A percentile compares a stretch with the other conserved stretches of the same genome.
phyloP scores from a whole-genome alignment of 352 stramenopile genomes.

The Pythium graminicola region DNA sequence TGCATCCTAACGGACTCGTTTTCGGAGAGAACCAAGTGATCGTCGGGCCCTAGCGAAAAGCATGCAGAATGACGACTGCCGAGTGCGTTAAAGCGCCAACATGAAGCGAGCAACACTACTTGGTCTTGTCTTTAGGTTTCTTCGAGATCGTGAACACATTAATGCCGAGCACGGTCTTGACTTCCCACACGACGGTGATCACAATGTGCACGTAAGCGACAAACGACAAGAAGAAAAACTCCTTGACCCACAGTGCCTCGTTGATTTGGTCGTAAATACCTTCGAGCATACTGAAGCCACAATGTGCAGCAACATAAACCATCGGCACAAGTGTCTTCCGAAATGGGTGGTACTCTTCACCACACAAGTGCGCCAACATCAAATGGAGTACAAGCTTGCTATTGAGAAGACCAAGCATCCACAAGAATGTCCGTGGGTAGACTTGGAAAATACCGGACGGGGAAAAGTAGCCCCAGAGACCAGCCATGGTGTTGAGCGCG shows the following conservation, averaged over 20 bases:
- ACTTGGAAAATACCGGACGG: conserved; percentile 63
- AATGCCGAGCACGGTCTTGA: conserved; percentile 79
- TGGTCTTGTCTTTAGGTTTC: conserved; percentile 24
- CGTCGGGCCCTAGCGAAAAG: conserved; percentile 11
- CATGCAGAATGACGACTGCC: not conserved
- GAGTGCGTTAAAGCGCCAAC: conserved; percentile 4
- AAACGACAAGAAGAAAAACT: conserved; percentile 86
- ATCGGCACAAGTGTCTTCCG: conserved; percentile 87
- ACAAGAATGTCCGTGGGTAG: conserved; percentile 79
- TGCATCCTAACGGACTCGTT: conserved; percentile 25
- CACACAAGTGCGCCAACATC: conserved; percentile 82
- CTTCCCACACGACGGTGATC: conserved; percentile 81
- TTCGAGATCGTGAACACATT: conserved; percentile 72
- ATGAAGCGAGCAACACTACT: not conserved
- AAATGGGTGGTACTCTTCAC: conserved; percentile 85
- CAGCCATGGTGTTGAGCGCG: conserved; percentile 61
- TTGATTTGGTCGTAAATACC: conserved; percentile 79
- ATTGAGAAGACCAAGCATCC: conserved; percentile 83
- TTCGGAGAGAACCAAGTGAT: conserved; percentile 6
- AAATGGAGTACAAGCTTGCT: conserved; percentile 87
- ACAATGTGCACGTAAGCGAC: conserved; percentile 83
- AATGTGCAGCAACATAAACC: conserved; percentile 83
- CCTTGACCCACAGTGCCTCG: conserved; percentile 73
- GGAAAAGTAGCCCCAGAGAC: conserved; percentile 64
- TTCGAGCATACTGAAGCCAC: conserved; percentile 74